Evolutionary conservation across 345 rosid genomes (phyloP).

Genomic region (Crucihimalaya himalaica): DNA sequence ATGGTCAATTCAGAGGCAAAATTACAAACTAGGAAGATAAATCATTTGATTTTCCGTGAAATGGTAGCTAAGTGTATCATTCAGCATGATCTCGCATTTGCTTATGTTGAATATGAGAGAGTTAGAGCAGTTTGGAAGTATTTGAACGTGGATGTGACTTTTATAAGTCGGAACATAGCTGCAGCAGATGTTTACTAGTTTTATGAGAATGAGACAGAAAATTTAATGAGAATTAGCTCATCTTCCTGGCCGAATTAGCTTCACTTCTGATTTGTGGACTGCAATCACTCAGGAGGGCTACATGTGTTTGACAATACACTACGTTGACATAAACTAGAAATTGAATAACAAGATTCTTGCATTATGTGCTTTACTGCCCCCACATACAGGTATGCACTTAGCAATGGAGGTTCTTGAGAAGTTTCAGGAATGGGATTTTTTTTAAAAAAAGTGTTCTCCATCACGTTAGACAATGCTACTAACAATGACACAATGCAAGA

Average conservation of each 20-base stretch:
- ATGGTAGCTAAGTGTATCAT: background rate
- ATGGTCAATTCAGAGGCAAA: no score
- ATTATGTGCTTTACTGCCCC: background rate
- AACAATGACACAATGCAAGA: constrained; percentile 2
- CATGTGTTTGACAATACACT: background rate
- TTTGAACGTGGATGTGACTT: no score
- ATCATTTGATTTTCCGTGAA: no score
- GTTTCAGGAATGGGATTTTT: background rate
- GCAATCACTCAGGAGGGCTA: background rate
- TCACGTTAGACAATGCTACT: background rate
- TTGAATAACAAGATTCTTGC: background rate
- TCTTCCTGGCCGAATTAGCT: background rate
- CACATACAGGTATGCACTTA: background rate
- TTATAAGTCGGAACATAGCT: no score
- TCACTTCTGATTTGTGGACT: background rate
- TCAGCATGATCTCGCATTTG: background rate
- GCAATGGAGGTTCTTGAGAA: background rate
- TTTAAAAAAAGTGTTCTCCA: background rate
- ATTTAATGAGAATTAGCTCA: background rate
- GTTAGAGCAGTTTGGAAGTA: no score
- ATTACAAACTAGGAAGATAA: no score
- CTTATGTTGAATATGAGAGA: no score
- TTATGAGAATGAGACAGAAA: background rate
- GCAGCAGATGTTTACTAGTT: no score
- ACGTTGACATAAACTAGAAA: background rate